Base-by-base conservation (phyloP, 2,329 filamentous ascomycete species). In the Zalaria obscura region DNA sequence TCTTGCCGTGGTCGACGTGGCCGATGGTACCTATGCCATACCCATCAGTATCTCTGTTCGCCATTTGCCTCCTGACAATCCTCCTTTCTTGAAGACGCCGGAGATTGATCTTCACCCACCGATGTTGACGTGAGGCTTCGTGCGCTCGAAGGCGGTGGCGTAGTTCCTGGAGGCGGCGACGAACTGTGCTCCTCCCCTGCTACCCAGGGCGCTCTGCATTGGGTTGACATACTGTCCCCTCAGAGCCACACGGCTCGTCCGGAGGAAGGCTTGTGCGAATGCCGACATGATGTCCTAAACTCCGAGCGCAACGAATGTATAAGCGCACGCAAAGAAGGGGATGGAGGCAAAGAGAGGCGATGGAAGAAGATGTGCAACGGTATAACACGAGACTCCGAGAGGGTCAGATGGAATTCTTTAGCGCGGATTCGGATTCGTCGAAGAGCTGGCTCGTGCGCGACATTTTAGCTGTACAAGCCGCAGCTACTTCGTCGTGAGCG, bases 61-160 rank as follows among this genome's bases (percentile, higher is more conserved):
- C n/a, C 7, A 7, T n/a, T 7, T 32, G 29, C n/a, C 29, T 32
- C n/a, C 29, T 18, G 18, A 18, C 18, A 18, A 18, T 18, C 18
- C 18, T 18, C 18, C 18, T 2, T 18, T 18, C 18, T 2, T 18
- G 18, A 2, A 18, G 18, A 18, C 18, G 2, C 18, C 11, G 33
- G 35, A 18, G 18, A 18, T 2, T 18, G 18, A n/a, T n/a, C 3
- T 7, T 2, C 3, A 45, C 71, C 52, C 72, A 84, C 91, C 91
- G 60, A 98, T 91, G 71, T 98, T 98, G 52, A 98, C 89, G 65
- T 98, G 91, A 45, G 91, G 91, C 76, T 98, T 98, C 61, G 73
- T 79, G 61, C 91, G 80, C 75, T 93, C 78, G 62, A 83, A 98
- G 49, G 63, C 73, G 45, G 69, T 71, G 45, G 76, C 76, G 60